These are phyloP conservation scores for Przewalskia tangutica DNA, from an alignment of 257 asterid genomes.

Conservation along the genomic window DNA sequence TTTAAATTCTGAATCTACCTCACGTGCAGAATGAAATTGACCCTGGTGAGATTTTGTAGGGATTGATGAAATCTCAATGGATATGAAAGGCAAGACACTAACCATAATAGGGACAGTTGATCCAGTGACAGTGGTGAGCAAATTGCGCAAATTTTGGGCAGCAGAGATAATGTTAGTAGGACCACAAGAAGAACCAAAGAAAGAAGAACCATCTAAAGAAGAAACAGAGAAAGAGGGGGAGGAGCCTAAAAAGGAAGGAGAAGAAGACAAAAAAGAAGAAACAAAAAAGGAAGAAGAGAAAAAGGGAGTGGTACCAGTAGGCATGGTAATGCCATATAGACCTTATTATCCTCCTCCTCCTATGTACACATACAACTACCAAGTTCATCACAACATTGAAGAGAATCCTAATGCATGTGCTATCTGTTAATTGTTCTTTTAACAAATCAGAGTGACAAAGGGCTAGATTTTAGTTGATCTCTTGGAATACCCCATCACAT, in stretches of 20 bases:
- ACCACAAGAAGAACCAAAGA: slow-evolving; percentile 48
- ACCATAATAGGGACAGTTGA: slow-evolving; percentile 75
- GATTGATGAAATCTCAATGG: slow-evolving; percentile 59
- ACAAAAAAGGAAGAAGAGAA: slow-evolving; percentile 21
- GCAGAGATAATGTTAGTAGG: slow-evolving; percentile 58
- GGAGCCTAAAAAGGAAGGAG: not conserved
- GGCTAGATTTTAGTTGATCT: too few species aligned
- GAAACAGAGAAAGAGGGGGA: slow-evolving; percentile 17
- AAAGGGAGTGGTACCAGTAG: slow-evolving; percentile 14
- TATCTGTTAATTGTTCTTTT: slow-evolving; percentile 25
- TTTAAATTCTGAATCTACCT: not conserved
- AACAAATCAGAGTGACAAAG: too few species aligned
- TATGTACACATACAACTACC: slow-evolving; percentile 5
- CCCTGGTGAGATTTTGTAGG: slow-evolving; percentile 20
- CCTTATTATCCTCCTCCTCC: slow-evolving; percentile 27
- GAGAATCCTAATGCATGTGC: slow-evolving; percentile 73
- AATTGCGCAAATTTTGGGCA: slow-evolving; percentile 65
- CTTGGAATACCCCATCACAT: not conserved
- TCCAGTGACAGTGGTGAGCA: slow-evolving; percentile 62
- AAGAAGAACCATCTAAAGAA: slow-evolving; percentile 18
- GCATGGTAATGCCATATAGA: slow-evolving; percentile 31
- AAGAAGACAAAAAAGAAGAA: slow-evolving; percentile 14
- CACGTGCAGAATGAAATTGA: not conserved
- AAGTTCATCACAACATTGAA: slow-evolving; percentile 51
- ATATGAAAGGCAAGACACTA: slow-evolving; percentile 59